phyloP scores from a whole-genome alignment of 2,329 filamentous ascomycete genomes.

The Talaromyces sp. region DNA sequence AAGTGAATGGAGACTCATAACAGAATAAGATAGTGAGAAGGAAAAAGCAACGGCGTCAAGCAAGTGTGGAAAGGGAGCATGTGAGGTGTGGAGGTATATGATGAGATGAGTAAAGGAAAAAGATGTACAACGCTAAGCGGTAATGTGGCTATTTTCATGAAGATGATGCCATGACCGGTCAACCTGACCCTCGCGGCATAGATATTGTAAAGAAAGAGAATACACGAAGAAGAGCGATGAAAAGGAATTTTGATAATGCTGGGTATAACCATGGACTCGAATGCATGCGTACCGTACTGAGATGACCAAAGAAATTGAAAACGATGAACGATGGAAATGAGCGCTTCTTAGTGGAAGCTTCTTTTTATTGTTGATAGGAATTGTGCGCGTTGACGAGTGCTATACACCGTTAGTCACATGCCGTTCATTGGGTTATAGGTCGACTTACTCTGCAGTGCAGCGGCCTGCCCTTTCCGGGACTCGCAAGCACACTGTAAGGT shows the following conservation, averaged over 20 bases:
- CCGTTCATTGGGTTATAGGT: background rate
- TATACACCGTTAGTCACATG: conserved; percentile 22
- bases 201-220: background rate
- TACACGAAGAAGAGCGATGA: conserved; percentile 10
- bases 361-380: conserved; percentile 12
- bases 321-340: conserved; percentile 7
- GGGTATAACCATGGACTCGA: conserved; percentile 32
- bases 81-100: background rate
- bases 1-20: background rate
- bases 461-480: conserved; percentile 52
- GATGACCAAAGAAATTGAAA: background rate
- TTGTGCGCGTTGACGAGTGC: conserved; percentile 43
- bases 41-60: conserved; percentile 1
- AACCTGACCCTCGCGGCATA: background rate
- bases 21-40: background rate
- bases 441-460: conserved; percentile 51
- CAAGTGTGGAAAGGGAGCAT: background rate
- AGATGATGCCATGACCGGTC: background rate
- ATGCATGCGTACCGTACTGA: conserved; percentile 22
- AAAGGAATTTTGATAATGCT: conserved; percentile 24
- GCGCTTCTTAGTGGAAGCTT: background rate
- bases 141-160: conserved; percentile 8
- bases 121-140: conserved; percentile 9
- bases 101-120: background rate
- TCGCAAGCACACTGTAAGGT: conserved; percentile 63